A percentile compares a stretch with the other conserved stretches of the same genome.
Conservation (phyloP, 75 land plant genomes). For the Selaginella tamariscina region DNA sequence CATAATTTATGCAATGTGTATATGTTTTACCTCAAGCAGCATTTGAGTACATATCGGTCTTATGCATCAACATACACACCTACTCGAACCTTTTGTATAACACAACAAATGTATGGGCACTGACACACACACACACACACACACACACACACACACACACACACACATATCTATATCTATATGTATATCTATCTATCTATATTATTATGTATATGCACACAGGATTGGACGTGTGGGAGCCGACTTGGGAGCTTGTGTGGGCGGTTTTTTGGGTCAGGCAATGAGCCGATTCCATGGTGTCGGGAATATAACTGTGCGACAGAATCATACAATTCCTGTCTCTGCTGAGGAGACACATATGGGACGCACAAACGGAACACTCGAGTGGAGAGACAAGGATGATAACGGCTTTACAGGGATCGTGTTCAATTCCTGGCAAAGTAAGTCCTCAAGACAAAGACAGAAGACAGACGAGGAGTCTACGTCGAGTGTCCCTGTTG, state of each 20-base stretch:
- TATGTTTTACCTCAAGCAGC: too few species aligned
- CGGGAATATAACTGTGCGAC: slow-evolving; percentile 23
- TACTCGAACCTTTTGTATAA: too few species aligned
- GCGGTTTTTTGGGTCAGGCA: slow-evolving; percentile 55
- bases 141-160: too few species aligned
- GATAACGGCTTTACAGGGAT: background rate
- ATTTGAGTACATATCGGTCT: too few species aligned
- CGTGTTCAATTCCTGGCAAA: slow-evolving; percentile 14
- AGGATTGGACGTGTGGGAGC: slow-evolving; percentile 71
- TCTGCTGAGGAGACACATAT: background rate
- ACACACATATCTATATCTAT: background rate
- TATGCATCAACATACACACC: too few species aligned
- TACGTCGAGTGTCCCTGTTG: background rate
- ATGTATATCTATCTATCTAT: background rate
- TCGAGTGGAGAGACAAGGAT: background rate
- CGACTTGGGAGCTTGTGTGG: slow-evolving; percentile 51
- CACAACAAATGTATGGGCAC: too few species aligned
- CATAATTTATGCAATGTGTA: too few species aligned
- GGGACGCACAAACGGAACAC: background rate
- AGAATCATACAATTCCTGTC: background rate
- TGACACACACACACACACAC: too few species aligned
- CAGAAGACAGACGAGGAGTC: slow-evolving; percentile 11
- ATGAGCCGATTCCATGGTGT: slow-evolving; percentile 35
- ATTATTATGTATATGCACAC: slow-evolving; percentile 19
- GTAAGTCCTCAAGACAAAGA: background rate